Base-by-base conservation (phyloP, 2,329 filamentous ascomycete species). In the Penicillium nordicum region DNA sequence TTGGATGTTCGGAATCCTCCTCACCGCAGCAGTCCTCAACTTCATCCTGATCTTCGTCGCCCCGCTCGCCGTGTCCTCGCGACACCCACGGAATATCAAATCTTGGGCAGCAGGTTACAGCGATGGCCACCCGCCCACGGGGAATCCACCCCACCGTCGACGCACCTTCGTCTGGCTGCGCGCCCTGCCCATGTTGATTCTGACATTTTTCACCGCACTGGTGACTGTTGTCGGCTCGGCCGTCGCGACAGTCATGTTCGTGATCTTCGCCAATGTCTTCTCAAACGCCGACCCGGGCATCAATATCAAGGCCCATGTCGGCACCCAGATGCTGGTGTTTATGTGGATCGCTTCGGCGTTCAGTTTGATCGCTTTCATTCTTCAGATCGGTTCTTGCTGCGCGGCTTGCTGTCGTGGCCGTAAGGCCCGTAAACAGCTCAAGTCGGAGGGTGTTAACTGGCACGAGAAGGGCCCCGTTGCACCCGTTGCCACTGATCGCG, bases 1-100 rank as follows among this genome's bases (percentile, higher is more conserved):
- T 68, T 84, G 89, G 82, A 96, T 97, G 92, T 96, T 95, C 69
- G 89, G 84, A 60, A 87, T 93, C 74, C 96, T 95, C 81, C 77
- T 97, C 47, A 80, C 86, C 8, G 87, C 85, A 48, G 80, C 85
- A 42, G 80, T 87, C 65, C 78, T 96, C 68, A 85, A 84, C 70
- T 87, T 89, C 68, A 69, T 92, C 63, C 83, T 92, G 64, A 84
- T 94, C 58, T 83, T 92, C 69, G 64, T 87, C 54, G 75, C 74
- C 73, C 88, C 70, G 66, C 79, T 76, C 63, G 88, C 74, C 9
- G 71, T 78, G 32, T 78, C 76, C 36, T 72, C 71, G 0, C 74
- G 74, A 23, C 70, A 73, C 14, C 68, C 72, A 2, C 71, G 74
- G 34, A 60, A 65, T 25, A 68, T 73, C 40, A 66, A 66, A 30